Base-by-base conservation (phyloP, 2,329 filamentous ascomycete genomes). In the Mycosphaerella sp. region DNA sequence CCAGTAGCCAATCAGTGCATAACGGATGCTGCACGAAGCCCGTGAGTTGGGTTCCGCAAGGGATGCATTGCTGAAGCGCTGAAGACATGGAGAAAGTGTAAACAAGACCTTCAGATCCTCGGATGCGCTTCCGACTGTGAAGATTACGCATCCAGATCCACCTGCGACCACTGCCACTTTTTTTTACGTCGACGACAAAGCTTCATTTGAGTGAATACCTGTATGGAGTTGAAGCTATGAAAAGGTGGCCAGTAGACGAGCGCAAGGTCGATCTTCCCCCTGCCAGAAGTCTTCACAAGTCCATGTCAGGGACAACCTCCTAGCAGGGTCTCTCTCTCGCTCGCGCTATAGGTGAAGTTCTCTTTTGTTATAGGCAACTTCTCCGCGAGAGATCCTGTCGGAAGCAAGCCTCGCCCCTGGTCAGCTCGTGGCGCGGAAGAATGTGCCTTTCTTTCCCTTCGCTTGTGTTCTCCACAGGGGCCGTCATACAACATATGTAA, bases 21-120 rank as follows among this genome's bases (percentile, higher is more conserved):
- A 10, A 36, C 14, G 21, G 23, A 3, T 21, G 32, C 48, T 46
- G 48, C 46, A 53, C 9, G 46, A 23, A 14, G 32, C 12, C 41
- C 14, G 6, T 45, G 48, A 50, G 42, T 41, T 32, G 44, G 51
- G 42, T 41, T 34, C 57, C 29, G 59, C 52, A 60, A 60, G 59
- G 59, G 59, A 23, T 49, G 48, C 41, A 36, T 45, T 47, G 36
- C 51, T 58, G 53, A 45, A 21, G n/a, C 26, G n/a, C 41, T 45
- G 44, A 39, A 58, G 58, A 58, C 46, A 54, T 54, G 50, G 11
- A 60, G 34, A 53, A 52, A 41, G 55, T 48, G 56, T 56, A 56
- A 59, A 59, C 56, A 59, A 56, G 9, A n/a, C 4, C 34, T 36
- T 36, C 7, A 3, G 34, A 9, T 4, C 9, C 9, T 36, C 34